Conservation (phyloP, 1,139 yeast genomes). For the Lodderomyces oxycetoniae region DNA sequence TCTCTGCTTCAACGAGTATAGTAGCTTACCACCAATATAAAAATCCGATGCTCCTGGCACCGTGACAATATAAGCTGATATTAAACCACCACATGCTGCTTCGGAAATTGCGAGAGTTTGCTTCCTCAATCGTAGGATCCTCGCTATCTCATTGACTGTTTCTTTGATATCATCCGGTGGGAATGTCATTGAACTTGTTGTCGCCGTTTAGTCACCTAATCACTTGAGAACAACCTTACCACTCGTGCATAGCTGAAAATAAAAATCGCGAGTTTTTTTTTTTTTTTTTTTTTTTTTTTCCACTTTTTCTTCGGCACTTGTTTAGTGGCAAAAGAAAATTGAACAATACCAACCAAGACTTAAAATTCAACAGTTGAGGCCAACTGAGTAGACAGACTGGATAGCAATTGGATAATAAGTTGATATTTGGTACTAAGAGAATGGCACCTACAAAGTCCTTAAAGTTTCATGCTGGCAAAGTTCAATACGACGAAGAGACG, state of each 20-base stretch:
- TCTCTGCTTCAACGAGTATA: slow-evolving; percentile 71
- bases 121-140: slow-evolving; percentile 43
- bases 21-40: slow-evolving; percentile 79
- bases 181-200: slow-evolving; percentile 38
- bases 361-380: too few species aligned
- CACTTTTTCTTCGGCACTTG: slow-evolving; percentile 3
- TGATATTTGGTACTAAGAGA: too few species aligned
- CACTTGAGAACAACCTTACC: neutral
- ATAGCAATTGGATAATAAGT: too few species aligned
- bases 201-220: neutral
- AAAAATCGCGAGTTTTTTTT: neutral
- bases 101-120: slow-evolving; percentile 78
- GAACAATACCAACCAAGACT: too few species aligned
- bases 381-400: too few species aligned
- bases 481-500: slow-evolving; percentile 64
- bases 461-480: slow-evolving; percentile 83
- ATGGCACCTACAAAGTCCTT: slow-evolving; percentile 17
- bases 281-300: slow-evolving; percentile 3
- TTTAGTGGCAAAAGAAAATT: too few species aligned
- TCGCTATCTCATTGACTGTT: slow-evolving; percentile 55
- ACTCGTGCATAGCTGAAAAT: too few species aligned
- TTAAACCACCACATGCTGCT: slow-evolving; percentile 85
- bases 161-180: slow-evolving; percentile 55
- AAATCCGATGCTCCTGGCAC: slow-evolving; percentile 82
- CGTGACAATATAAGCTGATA: slow-evolving; percentile 74